Base-by-base conservation (phyloP, 192 early-diverging fungal genomes). In the Podila clonocystis region DNA sequence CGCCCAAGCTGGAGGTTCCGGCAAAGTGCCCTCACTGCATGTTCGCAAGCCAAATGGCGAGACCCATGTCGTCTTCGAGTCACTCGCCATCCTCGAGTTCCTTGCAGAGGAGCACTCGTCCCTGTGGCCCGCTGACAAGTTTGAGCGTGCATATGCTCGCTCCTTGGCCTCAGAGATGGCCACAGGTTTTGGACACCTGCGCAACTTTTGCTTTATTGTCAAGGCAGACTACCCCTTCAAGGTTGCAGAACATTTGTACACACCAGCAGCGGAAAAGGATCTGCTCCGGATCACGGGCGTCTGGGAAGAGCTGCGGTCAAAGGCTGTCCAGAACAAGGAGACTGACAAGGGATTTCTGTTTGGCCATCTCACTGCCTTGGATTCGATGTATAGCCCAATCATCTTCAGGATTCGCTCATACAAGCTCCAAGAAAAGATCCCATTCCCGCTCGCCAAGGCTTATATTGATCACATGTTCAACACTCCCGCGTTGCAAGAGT, bases 301-400 rank as follows among this genome's bases (percentile, higher is more conserved):
- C 29, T 82, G 75, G 64, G 73, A 80, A n/a, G 73, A 82, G 6
- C 36, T 84, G 9, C 63, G 73, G 5, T 45, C 65, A 30, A 80
- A 73, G 77, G 67, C 70, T 15, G 60, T 64, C n/a, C 60, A 31
- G 8, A 65, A 68, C 61, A 45, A 72, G 24, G 49, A 62, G 13
- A 26, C 24, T 0, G 83, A 84, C 49, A 52, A 82, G 58, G 83
- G 83, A 13, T 84, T 64, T 41, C 45, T 84, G 17, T 84, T 84
- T 70, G 83, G 83, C 8, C 58, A 28, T 11, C 82, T 84, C 66
- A 84, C 77, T 2, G 78, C 70, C 9, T 31, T 74, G 29, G 83
- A 84, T 24, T 77, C 83, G 28, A 82, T 84, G 83, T 84, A 71
- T 34, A 65, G 77, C 12, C 83, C 83, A 0, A 15, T 84, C 26